These are phyloP conservation scores for Ascosphaera pollenicola DNA, from an alignment of 2,329 filamentous ascomycete species.

Conservation along the genomic window DNA sequence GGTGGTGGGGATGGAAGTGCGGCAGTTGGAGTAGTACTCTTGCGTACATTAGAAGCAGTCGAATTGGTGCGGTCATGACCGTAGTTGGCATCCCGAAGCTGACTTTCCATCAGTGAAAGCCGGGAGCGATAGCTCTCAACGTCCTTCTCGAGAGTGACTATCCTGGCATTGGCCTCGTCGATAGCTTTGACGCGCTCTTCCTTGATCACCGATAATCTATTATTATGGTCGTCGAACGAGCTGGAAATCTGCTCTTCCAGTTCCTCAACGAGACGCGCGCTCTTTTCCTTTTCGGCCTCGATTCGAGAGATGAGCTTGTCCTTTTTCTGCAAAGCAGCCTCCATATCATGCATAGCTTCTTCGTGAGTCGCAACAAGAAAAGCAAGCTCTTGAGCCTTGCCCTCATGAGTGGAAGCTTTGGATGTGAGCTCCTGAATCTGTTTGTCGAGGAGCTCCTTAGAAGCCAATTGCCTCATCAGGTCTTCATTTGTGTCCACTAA, in stretches of 20 bases:
- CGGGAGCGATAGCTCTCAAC: conserved; percentile 32
- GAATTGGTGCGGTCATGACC: conserved; percentile 35
- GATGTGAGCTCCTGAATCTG: conserved; percentile 17
- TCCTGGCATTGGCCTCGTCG: conserved; percentile 52
- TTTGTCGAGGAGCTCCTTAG: conserved; percentile 10
- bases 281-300: conserved; percentile 59
- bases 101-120: conserved; percentile 55
- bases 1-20: conserved; percentile 86
- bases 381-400: conserved; percentile 33
- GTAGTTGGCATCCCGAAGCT: conserved; percentile 15
- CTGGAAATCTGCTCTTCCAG: conserved; percentile 88
- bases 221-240: conserved; percentile 90
- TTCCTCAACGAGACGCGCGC: conserved; percentile 77
- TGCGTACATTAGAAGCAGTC: conserved; percentile 50
- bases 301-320: conserved; percentile 27
- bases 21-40: conserved; percentile 51
- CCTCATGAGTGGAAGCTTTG: conserved; percentile 23
- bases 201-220: conserved; percentile 65
- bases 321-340: conserved; percentile 23
- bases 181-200: conserved; percentile 52
- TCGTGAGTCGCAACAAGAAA: conserved; percentile 25
- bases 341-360: conserved; percentile 22
- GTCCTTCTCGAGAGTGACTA: conserved; percentile 41
- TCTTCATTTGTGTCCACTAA: conserved; percentile 18
- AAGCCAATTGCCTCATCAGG: conserved; percentile 16